Conservation (phyloP, 73 alveolate genomes). For the Paramecium primaurelia region DNA sequence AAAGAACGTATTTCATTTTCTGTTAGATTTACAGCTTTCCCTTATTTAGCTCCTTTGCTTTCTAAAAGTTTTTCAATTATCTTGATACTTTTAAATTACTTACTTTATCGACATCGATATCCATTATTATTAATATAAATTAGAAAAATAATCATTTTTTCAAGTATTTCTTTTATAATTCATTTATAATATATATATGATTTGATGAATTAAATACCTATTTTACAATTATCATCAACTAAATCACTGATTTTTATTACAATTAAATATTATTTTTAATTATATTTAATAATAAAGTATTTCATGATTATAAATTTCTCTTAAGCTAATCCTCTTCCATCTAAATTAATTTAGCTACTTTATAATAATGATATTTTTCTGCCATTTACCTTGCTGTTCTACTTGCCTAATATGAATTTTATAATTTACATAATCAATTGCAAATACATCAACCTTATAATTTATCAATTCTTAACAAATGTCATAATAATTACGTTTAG, state of each 20-base stretch:
- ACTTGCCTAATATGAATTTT: neutral
- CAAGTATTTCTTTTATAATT: neutral
- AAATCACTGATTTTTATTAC: neutral
- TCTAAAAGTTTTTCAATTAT: conserved; percentile 38
- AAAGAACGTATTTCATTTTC: conserved; percentile 53
- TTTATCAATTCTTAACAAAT: neutral
- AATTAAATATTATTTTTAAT: neutral
- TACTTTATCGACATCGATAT: conserved; percentile 43
- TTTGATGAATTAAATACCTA: neutral
- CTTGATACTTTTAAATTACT: neutral
- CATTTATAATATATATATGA: neutral
- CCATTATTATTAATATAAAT: neutral
- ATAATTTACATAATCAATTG: neutral
- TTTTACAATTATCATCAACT: neutral
- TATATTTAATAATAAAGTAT: neutral
- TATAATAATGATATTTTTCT: neutral
- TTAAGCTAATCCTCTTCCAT: neutral
- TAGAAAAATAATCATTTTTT: neutral
- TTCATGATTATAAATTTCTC: neutral
- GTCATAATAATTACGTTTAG: neutral
- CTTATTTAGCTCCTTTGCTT: conserved; percentile 43
- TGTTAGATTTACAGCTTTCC: conserved; percentile 51
- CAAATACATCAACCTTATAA: neutral
- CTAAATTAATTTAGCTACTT: neutral
- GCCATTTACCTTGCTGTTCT: conserved; percentile 14